Evolutionary conservation across 306 rosid species (phyloP), one percentile per base, ranked within the genome.

Genomic region (Leucaena leucocephala): DNA sequence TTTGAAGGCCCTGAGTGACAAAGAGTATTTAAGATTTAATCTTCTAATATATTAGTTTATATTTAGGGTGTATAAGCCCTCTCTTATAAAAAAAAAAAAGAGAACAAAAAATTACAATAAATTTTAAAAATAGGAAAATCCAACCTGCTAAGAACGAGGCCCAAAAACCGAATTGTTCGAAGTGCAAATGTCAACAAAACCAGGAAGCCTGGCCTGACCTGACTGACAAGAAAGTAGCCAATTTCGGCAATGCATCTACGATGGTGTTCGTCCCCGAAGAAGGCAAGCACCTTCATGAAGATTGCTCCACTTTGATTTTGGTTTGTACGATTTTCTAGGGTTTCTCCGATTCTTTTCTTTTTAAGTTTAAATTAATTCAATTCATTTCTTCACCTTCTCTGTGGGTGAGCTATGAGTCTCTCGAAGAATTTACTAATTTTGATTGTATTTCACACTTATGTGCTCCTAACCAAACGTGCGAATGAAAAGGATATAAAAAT

Each of bases 241-340:
- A 71, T 64, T 75, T 12, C 65, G 63, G 40, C 67, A 17, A 17
- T 71, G 9, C 27, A 27, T 27, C 27, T 27, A 27, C 38, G 66
- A 90, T 88, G 97, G 93, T 92, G 68, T 89, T 91, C 85, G 17
- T 89, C 76, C 78, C 83, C 34, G 97, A 87, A 82, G 88, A 88
- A 84, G 91, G 88, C 64, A 89, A 89, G 77, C 81, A 40, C 9
- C 72, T 76, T 63, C 62, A 85, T 38, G 82, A 78, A 6, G 88
- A 86, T 17, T 90, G 91, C 77, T 83, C 98, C 69, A 88, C 97
- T 68, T 88, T 95, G 27, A 80, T 94, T 75, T 80, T 92, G 97
- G 97, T 94, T 33, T 2, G 90, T 86, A 40, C 85, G 8, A 50
- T 75, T 71, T 46, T 49, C 63, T 68, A 39, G 77, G 84, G 82